Conservation (phyloP, 768 basidiomycete genomes). For the Russula griseocarnosa region DNA sequence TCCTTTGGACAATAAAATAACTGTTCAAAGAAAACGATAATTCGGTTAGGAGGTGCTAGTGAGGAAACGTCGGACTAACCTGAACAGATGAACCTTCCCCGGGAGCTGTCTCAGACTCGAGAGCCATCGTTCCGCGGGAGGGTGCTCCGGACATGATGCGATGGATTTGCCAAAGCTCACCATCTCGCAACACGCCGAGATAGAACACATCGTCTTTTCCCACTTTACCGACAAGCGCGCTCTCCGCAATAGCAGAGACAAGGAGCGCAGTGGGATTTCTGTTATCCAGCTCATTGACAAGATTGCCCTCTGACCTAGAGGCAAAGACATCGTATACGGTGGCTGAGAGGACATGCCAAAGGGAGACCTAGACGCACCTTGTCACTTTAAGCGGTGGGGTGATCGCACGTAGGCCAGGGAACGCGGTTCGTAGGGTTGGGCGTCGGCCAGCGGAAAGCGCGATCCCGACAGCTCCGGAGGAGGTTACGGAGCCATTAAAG, state of each 20-base stretch:
- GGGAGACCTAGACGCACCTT: slow-evolving; percentile 32
- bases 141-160: slow-evolving; percentile 69
- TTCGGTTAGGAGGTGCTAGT: not conserved
- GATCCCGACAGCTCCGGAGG: slow-evolving; percentile 67
- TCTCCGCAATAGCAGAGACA: slow-evolving; percentile 47
- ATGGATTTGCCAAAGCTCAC: slow-evolving; percentile 10
- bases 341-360: not conserved
- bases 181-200: slow-evolving; percentile 11
- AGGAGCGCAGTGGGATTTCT: slow-evolving; percentile 58
- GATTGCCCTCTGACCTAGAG: slow-evolving; percentile 69
- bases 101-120: slow-evolving; percentile 1
- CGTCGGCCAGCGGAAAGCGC: slow-evolving; percentile 35
- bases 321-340: not conserved
- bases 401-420: slow-evolving; percentile 44
- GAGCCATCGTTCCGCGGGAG: slow-evolving; percentile 54
- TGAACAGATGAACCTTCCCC: slow-evolving; percentile 39
- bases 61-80: slow-evolving; percentile 31
- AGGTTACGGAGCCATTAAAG: slow-evolving; percentile 49
- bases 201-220: slow-evolving; percentile 20
- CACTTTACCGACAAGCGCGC: slow-evolving; percentile 35
- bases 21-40: too few species aligned
- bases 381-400: slow-evolving; percentile 51
- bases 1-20: too few species aligned
- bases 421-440: slow-evolving; percentile 31
- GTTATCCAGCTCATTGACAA: slow-evolving; percentile 55